Evolutionary conservation across 1,284 basidiomycete genomes (phyloP).

Genomic region (Taiwanofungus camphoratus): DNA sequence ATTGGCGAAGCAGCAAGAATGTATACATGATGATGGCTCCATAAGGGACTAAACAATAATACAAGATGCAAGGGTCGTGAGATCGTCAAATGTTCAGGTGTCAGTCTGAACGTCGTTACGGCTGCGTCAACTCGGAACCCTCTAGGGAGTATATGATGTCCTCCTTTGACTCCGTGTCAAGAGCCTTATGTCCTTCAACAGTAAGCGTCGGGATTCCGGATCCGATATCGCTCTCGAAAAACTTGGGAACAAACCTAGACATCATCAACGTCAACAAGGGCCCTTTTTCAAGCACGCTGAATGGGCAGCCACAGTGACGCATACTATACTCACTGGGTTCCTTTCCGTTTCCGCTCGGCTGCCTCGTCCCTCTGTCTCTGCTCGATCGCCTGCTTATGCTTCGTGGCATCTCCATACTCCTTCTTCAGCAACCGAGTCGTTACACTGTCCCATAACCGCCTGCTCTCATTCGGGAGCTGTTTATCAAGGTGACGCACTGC

Average conservation of each 20-base stretch:
- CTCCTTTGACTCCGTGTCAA: conserved; percentile 66
- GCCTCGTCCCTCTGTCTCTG: conserved; percentile 86
- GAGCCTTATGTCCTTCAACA: conserved; percentile 56
- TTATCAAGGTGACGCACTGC: conserved; percentile 74
- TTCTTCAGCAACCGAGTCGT: conserved; percentile 74
- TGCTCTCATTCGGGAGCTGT: conserved; percentile 80
- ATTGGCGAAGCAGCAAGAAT: too few relatives aligned
- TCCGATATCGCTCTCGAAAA: conserved; percentile 71
- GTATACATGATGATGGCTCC: too few relatives aligned
- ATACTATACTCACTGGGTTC: conserved; percentile 57
- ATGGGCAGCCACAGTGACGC: conserved; percentile 2
- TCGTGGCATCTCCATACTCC: conserved; percentile 87
- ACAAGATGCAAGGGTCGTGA: neutral
- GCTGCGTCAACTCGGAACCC: neutral
- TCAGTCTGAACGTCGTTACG: neutral
- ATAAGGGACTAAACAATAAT: too few relatives aligned
- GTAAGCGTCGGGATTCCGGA: conserved; percentile 77
- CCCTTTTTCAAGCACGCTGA: too few relatives aligned
- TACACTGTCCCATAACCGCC: conserved; percentile 86
- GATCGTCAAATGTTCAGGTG: conserved; percentile 1
- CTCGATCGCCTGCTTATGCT: conserved; percentile 83
- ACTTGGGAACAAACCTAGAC: conserved; percentile 74
- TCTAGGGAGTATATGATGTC: conserved; percentile 18
- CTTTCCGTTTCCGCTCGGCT: conserved; percentile 76
- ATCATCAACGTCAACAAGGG: conserved; percentile 8